Evolutionary conservation across 306 rosid genomes (phyloP), one percentile per base, ranked within the genome.

Genomic region (Cucumis hystrix): DNA sequence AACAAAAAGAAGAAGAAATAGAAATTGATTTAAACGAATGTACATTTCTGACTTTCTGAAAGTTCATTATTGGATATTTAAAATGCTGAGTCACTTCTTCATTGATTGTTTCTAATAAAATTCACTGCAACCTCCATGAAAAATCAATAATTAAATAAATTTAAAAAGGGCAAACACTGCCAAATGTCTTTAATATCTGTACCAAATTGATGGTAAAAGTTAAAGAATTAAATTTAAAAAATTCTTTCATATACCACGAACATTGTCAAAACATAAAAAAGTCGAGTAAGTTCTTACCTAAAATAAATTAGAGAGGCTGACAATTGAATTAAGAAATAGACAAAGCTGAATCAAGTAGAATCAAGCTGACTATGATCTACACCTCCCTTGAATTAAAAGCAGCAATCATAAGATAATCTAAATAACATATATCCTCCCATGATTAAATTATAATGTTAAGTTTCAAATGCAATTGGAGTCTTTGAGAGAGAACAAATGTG

Each of bases 361-460:
- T 71, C 43, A 71, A 71, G 59, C 16, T 23, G 21, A 12, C 75
- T 47, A 47, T 70, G 14, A 70, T 68, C 37, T 68, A 86, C 86
- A 78, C 83, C 87, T 81, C 83, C 88, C 81, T 82, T 77, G 82
- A 91, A 85, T 80, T 65, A 76, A 84, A 82, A 82, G 85, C 78
- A 83, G 82, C 71, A 80, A 77, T 54, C 67, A 75, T 33, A 40
- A 80, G 77, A 76, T 40, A 82, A 75, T 83, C 85, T 83, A 80
- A 83, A 85, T 81, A 74, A 45, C 3, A 67, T n/a, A 69, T 83
- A 76, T 80, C 86, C 82, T 81, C 83, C 83, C 82, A 60, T 80
- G 89, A 83, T 80, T 87, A 87, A 87, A 86, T 87, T 83, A 87
- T 83, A 87, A 85, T 75, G 81, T 76, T 79, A 85, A 72, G 81